Evolutionary conservation across 176 grass and related monocot species (phyloP).

Genomic region (Alloteropsis semialata): DNA sequence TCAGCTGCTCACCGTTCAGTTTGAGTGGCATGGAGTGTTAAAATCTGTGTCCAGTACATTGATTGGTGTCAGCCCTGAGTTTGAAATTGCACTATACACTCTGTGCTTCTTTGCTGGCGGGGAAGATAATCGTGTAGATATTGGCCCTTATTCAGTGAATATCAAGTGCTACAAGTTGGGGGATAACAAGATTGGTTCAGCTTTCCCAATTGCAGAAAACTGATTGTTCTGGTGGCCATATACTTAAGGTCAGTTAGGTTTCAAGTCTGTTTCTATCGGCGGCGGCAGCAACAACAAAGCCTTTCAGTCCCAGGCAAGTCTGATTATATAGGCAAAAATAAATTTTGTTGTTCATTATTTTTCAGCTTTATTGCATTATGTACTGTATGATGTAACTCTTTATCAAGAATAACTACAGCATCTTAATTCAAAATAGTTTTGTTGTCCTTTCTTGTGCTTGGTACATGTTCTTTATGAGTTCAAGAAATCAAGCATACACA

Average conservation of each 20-base stretch:
- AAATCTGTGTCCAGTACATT: conserved; percentile 64
- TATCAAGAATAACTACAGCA: background rate
- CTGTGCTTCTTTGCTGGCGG: conserved; percentile 51
- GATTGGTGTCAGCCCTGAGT: conserved; percentile 64
- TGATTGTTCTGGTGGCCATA: conserved; percentile 13
- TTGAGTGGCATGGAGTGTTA: conserved; percentile 66
- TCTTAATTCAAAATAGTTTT: background rate
- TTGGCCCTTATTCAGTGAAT: conserved; percentile 65
- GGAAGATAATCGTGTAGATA: conserved; percentile 57
- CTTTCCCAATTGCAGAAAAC: conserved; percentile 54
- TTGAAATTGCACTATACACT: conserved; percentile 66
- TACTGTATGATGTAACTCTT: background rate
- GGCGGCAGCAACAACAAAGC: too few species aligned
- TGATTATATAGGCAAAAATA: background rate
- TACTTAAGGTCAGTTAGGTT: conserved; percentile 10
- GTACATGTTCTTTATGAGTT: background rate
- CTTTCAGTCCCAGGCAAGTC: too few species aligned
- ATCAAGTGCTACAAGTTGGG: conserved; percentile 60
- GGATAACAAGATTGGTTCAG: conserved; percentile 51
- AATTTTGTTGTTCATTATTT: background rate
- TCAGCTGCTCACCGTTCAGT: conserved; percentile 64
- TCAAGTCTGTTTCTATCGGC: background rate
- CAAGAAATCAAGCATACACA: background rate
- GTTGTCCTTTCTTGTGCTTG: too few species aligned
- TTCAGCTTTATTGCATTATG: background rate